Conservation (phyloP, 768 basidiomycete genomes). For the Leccinum incarnatum region DNA sequence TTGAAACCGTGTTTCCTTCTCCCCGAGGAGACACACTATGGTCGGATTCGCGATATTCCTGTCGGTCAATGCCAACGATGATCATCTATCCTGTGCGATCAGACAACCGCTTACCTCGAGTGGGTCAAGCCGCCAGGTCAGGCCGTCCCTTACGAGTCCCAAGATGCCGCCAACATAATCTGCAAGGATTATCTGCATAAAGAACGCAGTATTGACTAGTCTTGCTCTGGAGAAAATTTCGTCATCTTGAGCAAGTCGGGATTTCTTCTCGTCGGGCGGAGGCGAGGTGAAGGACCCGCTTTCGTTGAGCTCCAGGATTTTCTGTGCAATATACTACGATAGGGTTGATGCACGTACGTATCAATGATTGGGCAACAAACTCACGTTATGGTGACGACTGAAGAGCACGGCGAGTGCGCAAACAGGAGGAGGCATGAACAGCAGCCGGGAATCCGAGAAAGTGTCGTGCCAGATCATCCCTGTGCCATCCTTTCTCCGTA, state of each 20-base stretch:
- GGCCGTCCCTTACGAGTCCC: constrained; percentile 62
- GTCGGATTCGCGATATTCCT: constrained; percentile 49
- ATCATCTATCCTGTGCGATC: not conserved
- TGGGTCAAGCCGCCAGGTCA: constrained; percentile 67
- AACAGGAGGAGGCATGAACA: constrained; percentile 70
- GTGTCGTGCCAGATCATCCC: constrained; percentile 65
- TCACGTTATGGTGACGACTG: constrained; percentile 70
- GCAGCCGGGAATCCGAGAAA: constrained; percentile 63
- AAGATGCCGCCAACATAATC: constrained; percentile 79
- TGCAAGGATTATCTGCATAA: constrained; percentile 64
- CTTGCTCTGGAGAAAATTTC: constrained; percentile 75
- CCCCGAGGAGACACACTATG: constrained; percentile 62
- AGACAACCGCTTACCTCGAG: constrained; percentile 42
- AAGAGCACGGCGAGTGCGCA: constrained; percentile 69
- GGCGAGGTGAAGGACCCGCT: constrained; percentile 39
- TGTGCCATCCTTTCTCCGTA: constrained; percentile 63
- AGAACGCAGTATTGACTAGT: constrained; percentile 69
- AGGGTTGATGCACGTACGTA: constrained; percentile 3
- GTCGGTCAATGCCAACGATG: not conserved
- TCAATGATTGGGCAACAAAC: constrained; percentile 19
- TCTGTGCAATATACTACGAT: constrained; percentile 64
- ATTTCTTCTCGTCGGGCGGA: constrained; percentile 13
- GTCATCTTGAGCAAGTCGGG: constrained; percentile 55
- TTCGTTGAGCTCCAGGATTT: constrained; percentile 70
- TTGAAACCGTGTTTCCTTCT: constrained; percentile 69